phyloP scores from a whole-genome alignment of 2,329 filamentous ascomycete species.

The Thielaviopsis musarum region DNA sequence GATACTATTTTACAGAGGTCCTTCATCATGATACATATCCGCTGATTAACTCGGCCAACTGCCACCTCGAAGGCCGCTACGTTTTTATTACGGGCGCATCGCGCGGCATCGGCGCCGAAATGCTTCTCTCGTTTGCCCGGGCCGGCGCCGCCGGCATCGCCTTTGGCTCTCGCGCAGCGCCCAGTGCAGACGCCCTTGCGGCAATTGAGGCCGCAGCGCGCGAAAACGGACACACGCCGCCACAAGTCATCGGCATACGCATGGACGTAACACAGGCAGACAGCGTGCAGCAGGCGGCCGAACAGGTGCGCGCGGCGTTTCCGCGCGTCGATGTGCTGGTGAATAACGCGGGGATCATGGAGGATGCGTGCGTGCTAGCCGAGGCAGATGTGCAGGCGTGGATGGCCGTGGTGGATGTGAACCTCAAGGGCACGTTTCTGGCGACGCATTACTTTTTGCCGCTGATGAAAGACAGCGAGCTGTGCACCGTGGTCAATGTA shows the following conservation, averaged over 20 bases:
- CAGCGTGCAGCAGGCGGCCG: conserved; percentile 19
- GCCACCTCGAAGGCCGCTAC: conserved; percentile 22
- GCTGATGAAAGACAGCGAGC: conserved; percentile 20
- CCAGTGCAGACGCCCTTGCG: background rate
- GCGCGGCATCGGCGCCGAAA: conserved; percentile 35
- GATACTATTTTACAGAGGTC: conserved; percentile 17
- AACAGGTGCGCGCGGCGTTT: conserved; percentile 16
- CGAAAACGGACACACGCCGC: conserved; percentile 18
- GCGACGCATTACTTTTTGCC: conserved; percentile 31
- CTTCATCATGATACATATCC: conserved; percentile 34
- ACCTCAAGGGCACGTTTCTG: conserved; percentile 31
- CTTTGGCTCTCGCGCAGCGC: conserved; percentile 19
- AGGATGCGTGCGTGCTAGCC: conserved; percentile 19
- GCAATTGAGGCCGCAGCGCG: conserved; percentile 21
- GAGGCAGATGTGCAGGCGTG: conserved; percentile 27
- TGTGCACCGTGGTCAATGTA: conserved; percentile 26
- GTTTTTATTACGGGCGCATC: conserved; percentile 38
- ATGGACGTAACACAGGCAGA: conserved; percentile 22
- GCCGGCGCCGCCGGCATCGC: conserved; percentile 35
- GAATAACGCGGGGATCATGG: conserved; percentile 28
- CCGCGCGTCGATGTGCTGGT: conserved; percentile 25
- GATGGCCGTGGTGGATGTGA: conserved; percentile 31
- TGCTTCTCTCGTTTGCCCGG: conserved; percentile 36
- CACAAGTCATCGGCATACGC: conserved; percentile 24
- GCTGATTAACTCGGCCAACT: conserved; percentile 26